Evolutionary conservation across 2,329 filamentous ascomycete species (phyloP), one percentile per base, ranked within the genome.

Genomic region (Torrubiella hemipterigena): DNA sequence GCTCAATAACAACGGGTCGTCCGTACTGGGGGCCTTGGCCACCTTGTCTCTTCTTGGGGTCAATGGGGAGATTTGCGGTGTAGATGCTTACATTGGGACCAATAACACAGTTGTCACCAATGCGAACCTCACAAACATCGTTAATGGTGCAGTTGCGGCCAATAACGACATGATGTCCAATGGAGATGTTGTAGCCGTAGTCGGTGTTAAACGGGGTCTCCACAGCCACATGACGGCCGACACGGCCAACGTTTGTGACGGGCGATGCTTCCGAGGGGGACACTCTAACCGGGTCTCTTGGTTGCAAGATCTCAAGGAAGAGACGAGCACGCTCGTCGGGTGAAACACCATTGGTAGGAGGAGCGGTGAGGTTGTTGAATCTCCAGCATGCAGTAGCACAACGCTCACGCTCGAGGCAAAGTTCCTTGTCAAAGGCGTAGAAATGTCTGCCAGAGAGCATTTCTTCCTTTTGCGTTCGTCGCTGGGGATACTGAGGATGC

Each of bases 151-250:
- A 95, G 46, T 84, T 81, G 33, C 82, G 72, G 13, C 81, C 83
- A 42, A 98, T 81, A 33, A 78, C 72, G 3, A 93, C 84, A 40
- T 91, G 78, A 43, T 87, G 79, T 10, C 83, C 87, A 42, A 98
- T 81, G 29, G 72, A 71, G 45, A 96, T 81, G 52, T 98, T 96
- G 59, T 94, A 96, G 1, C 91, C 91, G 48, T 95, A 95, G 47
- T 95, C 86, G 51, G 89, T 95, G 28, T 69, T 77, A 53, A 98
- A 96, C 0, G 89, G 89, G 3, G 82, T 76, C 47, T 94, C 85
- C 17, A 98, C 81, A 25, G 78, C 66, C 5, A 83, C 79, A 33
- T 79, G 74, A 12, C 77, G 70, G n/a, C 84, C 84, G 5, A 91
- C 70, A 16, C 65, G 70, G 34, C 72, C 82, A 33, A 61, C 49